A percentile compares a stretch with the other conserved stretches of the same genome.
Conservation (phyloP, 352 stramenopile genomes). For the Phytophthora tentaculata region DNA sequence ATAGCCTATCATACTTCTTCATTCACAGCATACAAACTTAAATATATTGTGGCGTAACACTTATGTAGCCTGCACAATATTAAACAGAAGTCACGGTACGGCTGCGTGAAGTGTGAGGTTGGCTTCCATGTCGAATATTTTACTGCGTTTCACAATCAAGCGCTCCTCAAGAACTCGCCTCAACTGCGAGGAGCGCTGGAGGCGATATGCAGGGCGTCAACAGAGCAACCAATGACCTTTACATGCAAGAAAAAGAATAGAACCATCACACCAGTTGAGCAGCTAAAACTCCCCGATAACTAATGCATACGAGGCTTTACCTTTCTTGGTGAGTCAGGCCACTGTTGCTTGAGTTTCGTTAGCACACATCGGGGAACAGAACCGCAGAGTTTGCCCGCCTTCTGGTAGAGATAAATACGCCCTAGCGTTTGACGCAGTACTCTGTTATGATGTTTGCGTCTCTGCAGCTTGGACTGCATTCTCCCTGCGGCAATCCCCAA, state of each 20-base stretch:
- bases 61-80: slow-evolving; percentile 10
- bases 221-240: slow-evolving; percentile 1
- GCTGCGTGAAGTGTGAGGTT: slow-evolving; percentile 13
- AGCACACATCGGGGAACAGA: background rate
- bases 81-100: slow-evolving; percentile 11
- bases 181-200: background rate
- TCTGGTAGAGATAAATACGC: background rate
- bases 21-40: background rate
- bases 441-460: background rate
- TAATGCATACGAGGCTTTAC: background rate
- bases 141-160: slow-evolving; percentile 9
- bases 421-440: background rate
- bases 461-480: background rate
- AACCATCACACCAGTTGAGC: slow-evolving; percentile 4
- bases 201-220: slow-evolving; percentile 5
- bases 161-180: slow-evolving; percentile 9
- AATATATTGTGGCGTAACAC: background rate
- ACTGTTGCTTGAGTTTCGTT: background rate
- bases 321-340: background rate
- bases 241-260: slow-evolving; percentile 6
- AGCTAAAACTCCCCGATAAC: background rate
- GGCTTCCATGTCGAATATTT: slow-evolving; percentile 19
- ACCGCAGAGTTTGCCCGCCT: background rate
- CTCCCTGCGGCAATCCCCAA: background rate
- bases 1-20: background rate